Base-by-base conservation (phyloP, 768 basidiomycete genomes). In the Mycena galopus region DNA sequence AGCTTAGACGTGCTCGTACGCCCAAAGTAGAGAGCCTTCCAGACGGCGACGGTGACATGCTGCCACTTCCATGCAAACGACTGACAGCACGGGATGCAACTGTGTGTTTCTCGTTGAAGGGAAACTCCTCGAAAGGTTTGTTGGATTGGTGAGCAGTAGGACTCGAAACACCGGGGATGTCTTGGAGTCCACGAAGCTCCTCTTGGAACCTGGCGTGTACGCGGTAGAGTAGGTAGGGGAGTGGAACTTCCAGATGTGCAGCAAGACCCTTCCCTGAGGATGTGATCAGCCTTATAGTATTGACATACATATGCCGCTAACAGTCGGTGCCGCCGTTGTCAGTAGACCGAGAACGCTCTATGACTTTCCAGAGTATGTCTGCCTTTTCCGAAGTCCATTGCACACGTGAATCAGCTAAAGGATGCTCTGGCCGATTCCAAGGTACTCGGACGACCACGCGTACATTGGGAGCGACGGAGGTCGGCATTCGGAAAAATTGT, bases 301-400 rank as follows among this genome's bases (percentile, higher is more conserved):
- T 42, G 29, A 63, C 61, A 71, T 35, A 58, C 47, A 60, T 59
- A 62, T 50, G 39, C 23, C 12, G 86, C 92, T 83, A 77, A 95
- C 95, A 96, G 81, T 96, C 94, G 42, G 93, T 90, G 47, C 89
- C 93, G 21, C 89, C 88, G 64, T 90, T 91, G 72, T 94, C 93
- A 32, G 88, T 89, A 7, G 91, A 88, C 65, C 94, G 88, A 37
- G 93, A 94, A 76, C 90, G 88, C 64, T 94, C 92, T 73, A 96
- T 95, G 53, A 94, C 93, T 80, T 94, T 94, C 95, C 95, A 96
- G 10, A 96, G 84, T 8, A 94, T 89, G 72, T 92, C 92, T 55
- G 95, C 95, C 80, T 96, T 96, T 69, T 95, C 93, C 10, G 88
- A 75, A 51, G 88, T 94, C 95, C 95, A 96, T 84, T 93, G 79